Evolutionary conservation across 345 rosid genomes (phyloP), one percentile per base, ranked within the genome.

Genomic region (Eucalyptus guilfoylei): DNA sequence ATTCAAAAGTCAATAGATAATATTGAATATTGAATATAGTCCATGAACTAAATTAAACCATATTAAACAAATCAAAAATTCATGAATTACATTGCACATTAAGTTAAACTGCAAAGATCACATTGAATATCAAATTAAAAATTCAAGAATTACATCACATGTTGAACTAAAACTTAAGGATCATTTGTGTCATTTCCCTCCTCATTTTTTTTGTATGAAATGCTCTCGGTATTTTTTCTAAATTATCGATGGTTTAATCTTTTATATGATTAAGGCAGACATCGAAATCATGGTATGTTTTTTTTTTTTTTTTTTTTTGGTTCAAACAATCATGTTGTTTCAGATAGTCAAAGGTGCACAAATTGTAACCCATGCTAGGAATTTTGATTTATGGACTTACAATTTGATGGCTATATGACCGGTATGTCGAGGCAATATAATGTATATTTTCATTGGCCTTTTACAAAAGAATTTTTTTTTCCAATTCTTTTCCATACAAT

Each of bases 1-100:
- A 69, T 16, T 69, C 4, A 16, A 32, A 16, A 32, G 12, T 32
- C 6, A 0, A 32, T 0, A 1, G 7, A 4, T 1, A 28, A 62
- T 2, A 69, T 69, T 69, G 10, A 52, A 8, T 2, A 52, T 52
- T 52, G 32, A 32, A 69, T 67, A 69, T 16, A 16, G 4, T 28
- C 4, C 8, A 13, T 12, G 0, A 62, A 30, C 4, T 62, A 62
- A 6, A 3, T 28, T 30, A 9, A 64, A 7, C 3, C 8, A 11
- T 8, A 30, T 30, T 14, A n/a, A 62, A 30, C 3, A 13, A 62
- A n/a, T 64, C 1, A 64, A 14, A 30, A 64, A 4, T 64, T 67
- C 11, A 16, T 7, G 1, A 4, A 67, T 32, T 10, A 8, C 11
- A 0, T 32, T 16, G 3, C 5, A 67, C 3, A 8, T 15, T 67